Evolutionary conservation across 495 filamentous ascomycete genomes (phyloP), one percentile per base, ranked within the genome.

Genomic region (Parmelia sp.): DNA sequence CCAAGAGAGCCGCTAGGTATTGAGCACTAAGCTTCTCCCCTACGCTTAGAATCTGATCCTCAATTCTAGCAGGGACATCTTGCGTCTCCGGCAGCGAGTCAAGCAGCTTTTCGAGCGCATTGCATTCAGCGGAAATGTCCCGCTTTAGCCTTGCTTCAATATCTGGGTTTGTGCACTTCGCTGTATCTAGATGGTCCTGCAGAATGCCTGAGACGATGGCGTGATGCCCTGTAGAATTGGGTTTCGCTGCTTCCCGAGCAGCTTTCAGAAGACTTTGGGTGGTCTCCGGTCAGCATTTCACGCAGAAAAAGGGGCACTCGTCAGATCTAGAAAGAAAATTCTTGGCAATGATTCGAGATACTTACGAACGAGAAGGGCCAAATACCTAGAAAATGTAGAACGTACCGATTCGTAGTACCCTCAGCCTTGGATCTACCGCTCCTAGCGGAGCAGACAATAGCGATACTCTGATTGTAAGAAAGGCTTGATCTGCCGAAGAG

Each of bases 21-120:
- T 86, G 81, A 75, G 91, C 96, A 73, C 89, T 90, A 36, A 99
- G 77, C 74, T 96, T 97, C 78, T 99, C 94, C 25, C 94, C 94
- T 55, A 91, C 88, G 71, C 90, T 91, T 45, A 97, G 84, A 23
- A 99, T 89, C 65, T 90, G 87, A 72, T 99, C 93, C 72, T 93
- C 90, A 31, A 86, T 89, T 65, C 88, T 82, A 3, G 86, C 82
- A 72, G 89, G 90, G 68, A 97, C 89, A 71, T 92, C 83, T 33
- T 82, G 82, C 29, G 88, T 72, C 12, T 79, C 82, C 71, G 82
- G 75, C 29, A 86, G 81, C 8, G 84, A 83, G 61, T 83, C 80
- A 40, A 90, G 74, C 33, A 88, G 78, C 66, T 79, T 82, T 29
- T 79, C 75, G 49, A 90, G 78, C 37, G 76, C 75, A 47, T 78